phyloP scores from a whole-genome alignment of 176 grass and related monocot species.

The Ensete ventricosum region DNA sequence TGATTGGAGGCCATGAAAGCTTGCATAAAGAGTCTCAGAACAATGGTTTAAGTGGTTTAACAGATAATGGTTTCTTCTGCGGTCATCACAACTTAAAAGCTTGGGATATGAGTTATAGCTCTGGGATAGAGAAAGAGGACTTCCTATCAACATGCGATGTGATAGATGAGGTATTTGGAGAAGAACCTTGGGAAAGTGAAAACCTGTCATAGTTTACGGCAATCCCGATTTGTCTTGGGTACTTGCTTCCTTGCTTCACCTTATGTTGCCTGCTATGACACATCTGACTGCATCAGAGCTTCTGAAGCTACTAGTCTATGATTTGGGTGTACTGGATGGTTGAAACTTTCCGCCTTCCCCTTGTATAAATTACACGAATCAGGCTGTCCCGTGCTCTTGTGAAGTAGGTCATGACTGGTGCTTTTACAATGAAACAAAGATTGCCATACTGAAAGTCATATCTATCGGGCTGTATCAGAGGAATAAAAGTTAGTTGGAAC shows the following conservation, averaged over 20 bases:
- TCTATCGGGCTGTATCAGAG: no score
- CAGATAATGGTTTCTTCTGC: slow-evolving; percentile 18
- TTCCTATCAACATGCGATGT: slow-evolving; percentile 64
- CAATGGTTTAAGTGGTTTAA: neutral
- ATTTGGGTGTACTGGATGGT: neutral
- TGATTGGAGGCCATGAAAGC: neutral
- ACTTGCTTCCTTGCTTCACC: neutral
- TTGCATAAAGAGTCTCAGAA: neutral
- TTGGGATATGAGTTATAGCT: slow-evolving; percentile 47
- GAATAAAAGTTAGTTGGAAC: no score
- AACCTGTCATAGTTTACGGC: neutral
- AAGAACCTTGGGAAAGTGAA: slow-evolving; percentile 30
- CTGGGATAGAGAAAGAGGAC: slow-evolving; percentile 38
- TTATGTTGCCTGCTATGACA: neutral
- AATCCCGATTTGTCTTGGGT: no score
- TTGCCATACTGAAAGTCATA: no score
- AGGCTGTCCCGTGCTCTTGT: no score
- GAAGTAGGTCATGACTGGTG: no score
- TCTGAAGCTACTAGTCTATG: neutral
- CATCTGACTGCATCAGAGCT: neutral
- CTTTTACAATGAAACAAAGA: no score
- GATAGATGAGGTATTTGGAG: slow-evolving; percentile 76
- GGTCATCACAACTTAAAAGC: slow-evolving; percentile 31
- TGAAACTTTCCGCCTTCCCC: neutral
- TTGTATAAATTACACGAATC: no score